Evolutionary conservation across 352 stramenopile genomes (phyloP), one percentile per base, ranked within the genome.

Genomic region (Globisporangium iwayamae): DNA sequence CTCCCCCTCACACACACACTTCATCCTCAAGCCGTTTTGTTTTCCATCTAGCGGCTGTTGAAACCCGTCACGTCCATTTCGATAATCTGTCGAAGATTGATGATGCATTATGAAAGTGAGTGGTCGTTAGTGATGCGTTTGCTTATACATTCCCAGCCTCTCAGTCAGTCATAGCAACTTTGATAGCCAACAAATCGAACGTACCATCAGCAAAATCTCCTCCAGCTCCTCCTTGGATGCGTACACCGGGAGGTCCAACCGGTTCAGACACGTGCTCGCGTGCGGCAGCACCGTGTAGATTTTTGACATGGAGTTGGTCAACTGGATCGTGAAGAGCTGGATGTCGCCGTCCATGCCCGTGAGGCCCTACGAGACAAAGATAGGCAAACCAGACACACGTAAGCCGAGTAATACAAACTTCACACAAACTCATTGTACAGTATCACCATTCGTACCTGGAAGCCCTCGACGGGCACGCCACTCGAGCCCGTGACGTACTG

Each of bases 151-250:
- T 46, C 4, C 13, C 14, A n/a, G 14, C 20, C 13, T 8, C 5
- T 6, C 3, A 45, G 18, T n/a, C 14, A 45, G 2, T 43, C 38
- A 14, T 22, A 48, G 3, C 14, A 48, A 32, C n/a, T 13, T 13
- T 5, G 20, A 25, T 3, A 52, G n/a, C 30, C 18, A 52, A 25
- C 46, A 30, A 30, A 8, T 63, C 14, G 16, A 20, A 65, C 66
- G 80, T 60, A 97, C 95, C 75, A 98, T 87, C 39, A 80, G 85
- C 52, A 99, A 77, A 62, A 96, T 97, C 53, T 97, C 81, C 66
- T 98, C 75, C 13, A 99, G 71, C 45, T 99, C 91, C 48, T 85
- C 80, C 70, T 96, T 98, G 0, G 76, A 83, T 34, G 75, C 55
- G 69, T 93, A 95, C 22, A 94, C 68, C 0, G 85, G 85, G 16